These are phyloP conservation scores for Alternaria brassicae DNA, from an alignment of 2,329 filamentous ascomycete species.

Conservation along the genomic window DNA sequence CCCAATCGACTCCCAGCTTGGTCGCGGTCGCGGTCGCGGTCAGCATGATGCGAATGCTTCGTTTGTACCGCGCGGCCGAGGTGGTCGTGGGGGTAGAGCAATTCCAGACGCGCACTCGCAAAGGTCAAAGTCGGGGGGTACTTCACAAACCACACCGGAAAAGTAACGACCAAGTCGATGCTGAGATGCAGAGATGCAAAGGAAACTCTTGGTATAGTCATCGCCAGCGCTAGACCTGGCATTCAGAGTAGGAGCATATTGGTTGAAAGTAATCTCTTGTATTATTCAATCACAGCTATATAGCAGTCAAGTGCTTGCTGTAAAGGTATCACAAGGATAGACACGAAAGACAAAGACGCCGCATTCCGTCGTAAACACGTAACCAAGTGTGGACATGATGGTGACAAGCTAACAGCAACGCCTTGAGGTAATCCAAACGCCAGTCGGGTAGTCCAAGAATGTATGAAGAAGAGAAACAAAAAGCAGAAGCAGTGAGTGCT, in stretches of 20 bases:
- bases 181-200: neutral
- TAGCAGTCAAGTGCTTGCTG: neutral
- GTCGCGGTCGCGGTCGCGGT: neutral
- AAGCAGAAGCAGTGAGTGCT: neutral
- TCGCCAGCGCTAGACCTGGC: neutral
- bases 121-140: neutral
- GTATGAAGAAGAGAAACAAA: neutral
- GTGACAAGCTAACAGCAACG: neutral
- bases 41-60: neutral
- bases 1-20: neutral
- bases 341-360: neutral
- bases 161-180: neutral
- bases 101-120: neutral
- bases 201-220: neutral
- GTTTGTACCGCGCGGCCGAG: neutral
- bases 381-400: neutral
- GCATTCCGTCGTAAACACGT: neutral
- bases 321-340: constrained; percentile 4
- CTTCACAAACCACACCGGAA: neutral
- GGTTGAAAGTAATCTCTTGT: neutral
- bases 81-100: neutral
- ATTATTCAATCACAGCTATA: neutral
- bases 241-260: neutral
- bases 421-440: neutral
- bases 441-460: neutral